Conservation (phyloP, 345 rosid species). For the Eutrema heterophyllum region DNA sequence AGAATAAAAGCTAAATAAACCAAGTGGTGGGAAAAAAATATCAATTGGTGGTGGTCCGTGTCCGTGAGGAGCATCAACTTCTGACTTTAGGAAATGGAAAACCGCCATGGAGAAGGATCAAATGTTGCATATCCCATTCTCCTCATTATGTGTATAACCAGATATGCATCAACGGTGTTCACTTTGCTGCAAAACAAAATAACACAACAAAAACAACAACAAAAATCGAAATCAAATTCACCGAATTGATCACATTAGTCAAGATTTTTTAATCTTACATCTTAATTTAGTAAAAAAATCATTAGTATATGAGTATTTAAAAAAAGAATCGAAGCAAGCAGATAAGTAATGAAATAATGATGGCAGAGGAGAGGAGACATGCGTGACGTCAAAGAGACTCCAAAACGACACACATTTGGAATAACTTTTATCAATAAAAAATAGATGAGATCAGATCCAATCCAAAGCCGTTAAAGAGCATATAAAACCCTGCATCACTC, state of each 20-base stretch:
- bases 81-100: not conserved
- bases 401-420: constrained; percentile 7
- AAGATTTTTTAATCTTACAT: too few relatives aligned
- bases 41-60: too few relatives aligned
- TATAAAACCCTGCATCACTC: constrained; percentile 19
- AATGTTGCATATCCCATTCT: not conserved
- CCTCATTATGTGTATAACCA: not conserved
- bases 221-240: too few relatives aligned
- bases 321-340: not conserved
- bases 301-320: not conserved
- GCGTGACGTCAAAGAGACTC: constrained; percentile 28
- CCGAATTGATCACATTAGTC: too few relatives aligned
- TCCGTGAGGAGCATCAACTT: not conserved
- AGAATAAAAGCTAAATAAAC: too few relatives aligned
- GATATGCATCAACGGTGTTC: not conserved
- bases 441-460: not conserved
- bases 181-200: too few relatives aligned
- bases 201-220: too few relatives aligned
- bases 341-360: not conserved
- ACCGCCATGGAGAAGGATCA: not conserved
- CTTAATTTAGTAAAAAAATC: too few relatives aligned
- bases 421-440: not conserved
- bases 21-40: too few relatives aligned
- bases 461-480: constrained; percentile 16
- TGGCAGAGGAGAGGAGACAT: constrained; percentile 21